Percentiles rank a stretch among this genome's conserved stretches.
Evolutionary conservation across 176 grass and related monocot species (phyloP).

Genomic region (Aegilops tauschii): DNA sequence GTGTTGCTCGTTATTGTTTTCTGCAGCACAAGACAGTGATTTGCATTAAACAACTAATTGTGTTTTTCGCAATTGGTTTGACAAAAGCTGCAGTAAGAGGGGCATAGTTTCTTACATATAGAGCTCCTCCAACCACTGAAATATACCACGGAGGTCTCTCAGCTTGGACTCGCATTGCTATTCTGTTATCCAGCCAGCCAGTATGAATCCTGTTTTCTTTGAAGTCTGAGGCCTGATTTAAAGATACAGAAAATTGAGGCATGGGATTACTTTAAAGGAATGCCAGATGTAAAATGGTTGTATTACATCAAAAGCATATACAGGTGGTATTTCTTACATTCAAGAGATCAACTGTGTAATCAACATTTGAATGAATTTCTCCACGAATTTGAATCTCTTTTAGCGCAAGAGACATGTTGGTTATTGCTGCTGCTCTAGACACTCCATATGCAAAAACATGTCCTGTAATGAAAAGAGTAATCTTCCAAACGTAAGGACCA

Average conservation of each 20-base stretch:
- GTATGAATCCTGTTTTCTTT: conserved; percentile 97
- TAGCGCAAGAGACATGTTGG: conserved; percentile 90
- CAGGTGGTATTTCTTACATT: conserved; percentile 55
- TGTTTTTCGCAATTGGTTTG: conserved; percentile 8
- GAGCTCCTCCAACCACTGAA: conserved; percentile 87
- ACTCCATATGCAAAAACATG: conserved; percentile 98
- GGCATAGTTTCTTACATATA: conserved; percentile 69
- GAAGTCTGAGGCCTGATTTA: conserved; percentile 69
- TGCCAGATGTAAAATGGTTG: conserved; percentile 3
- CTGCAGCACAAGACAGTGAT: conserved; percentile 50
- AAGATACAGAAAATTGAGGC: conserved; percentile 3
- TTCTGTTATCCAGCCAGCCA: conserved; percentile 92
- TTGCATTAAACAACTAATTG: conserved; percentile 15
- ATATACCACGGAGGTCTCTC: conserved; percentile 97
- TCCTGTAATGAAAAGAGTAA: conserved; percentile 40
- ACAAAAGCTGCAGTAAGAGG: background rate
- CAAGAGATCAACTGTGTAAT: conserved; percentile 97
- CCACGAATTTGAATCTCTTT: conserved; percentile 98
- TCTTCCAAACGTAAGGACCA: background rate
- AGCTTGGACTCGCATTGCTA: conserved; percentile 93
- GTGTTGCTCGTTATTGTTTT: conserved; percentile 85
- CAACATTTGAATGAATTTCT: conserved; percentile 97
- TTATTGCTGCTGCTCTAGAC: conserved; percentile 83
- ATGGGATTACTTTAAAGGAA: conserved; percentile 8
- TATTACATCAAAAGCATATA: conserved; percentile 6